Evolutionary conservation across 2,329 filamentous ascomycete species (phyloP).

Genomic region (Botrytis cinerea): DNA sequence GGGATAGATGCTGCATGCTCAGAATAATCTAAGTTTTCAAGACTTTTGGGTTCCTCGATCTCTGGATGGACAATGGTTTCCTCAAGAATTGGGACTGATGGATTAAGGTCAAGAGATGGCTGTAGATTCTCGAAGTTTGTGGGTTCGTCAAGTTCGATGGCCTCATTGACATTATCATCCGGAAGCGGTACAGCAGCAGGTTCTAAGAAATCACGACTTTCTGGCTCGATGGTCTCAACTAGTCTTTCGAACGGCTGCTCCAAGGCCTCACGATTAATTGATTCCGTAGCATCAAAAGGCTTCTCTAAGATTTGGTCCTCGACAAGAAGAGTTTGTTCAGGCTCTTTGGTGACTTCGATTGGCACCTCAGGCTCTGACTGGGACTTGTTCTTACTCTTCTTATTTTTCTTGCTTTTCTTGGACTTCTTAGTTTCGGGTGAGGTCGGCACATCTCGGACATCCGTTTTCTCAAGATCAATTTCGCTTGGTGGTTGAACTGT

Average conservation of each 20-base stretch:
- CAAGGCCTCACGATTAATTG: background rate
- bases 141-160: background rate
- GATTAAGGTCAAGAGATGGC: background rate
- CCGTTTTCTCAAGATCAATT: background rate
- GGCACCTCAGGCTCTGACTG: background rate
- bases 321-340: background rate
- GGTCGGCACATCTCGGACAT: background rate
- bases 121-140: background rate
- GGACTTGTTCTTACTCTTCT: background rate
- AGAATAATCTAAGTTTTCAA: background rate
- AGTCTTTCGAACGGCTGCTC: background rate
- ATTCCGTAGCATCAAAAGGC: background rate
- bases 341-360: background rate
- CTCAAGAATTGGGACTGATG: background rate
- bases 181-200: slow-evolving; percentile 7
- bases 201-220: background rate
- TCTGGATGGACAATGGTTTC: background rate
- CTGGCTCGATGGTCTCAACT: background rate
- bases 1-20: slow-evolving; percentile 10
- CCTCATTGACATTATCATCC: background rate
- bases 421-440: background rate
- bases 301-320: slow-evolving; percentile 3
- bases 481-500: background rate
- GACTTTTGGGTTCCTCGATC: background rate
- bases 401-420: slow-evolving; percentile 2